These are phyloP conservation scores for Neckera pumila DNA, from an alignment of 225 moss, liverwort and hornwort species.

Conservation along the genomic window DNA sequence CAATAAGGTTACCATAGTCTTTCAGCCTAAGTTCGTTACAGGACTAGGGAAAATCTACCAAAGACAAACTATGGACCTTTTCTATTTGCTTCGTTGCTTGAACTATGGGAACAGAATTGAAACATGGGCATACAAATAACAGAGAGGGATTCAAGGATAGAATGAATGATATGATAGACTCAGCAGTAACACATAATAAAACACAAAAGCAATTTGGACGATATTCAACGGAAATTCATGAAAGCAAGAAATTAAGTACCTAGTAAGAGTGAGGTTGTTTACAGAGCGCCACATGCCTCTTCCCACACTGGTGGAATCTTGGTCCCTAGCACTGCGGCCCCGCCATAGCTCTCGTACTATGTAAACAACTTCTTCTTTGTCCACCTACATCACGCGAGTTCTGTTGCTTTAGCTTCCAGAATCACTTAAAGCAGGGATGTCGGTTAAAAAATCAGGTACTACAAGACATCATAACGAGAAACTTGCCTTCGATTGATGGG, in stretches of 20 bases:
- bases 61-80: background rate
- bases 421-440: background rate
- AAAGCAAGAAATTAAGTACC: conserved; percentile 28
- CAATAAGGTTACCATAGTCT: background rate
- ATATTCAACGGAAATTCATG: background rate
- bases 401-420: background rate
- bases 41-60: background rate
- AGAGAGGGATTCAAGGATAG: background rate
- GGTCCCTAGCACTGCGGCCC: conserved; percentile 88
- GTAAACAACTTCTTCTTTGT: conserved; percentile 90
- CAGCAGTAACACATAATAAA: background rate
- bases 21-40: background rate
- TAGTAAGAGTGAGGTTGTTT: conserved; percentile 85
- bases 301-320: conserved; percentile 67
- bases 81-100: background rate
- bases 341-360: conserved; percentile 95
- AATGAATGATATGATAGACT: background rate
- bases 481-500: background rate
- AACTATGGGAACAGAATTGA: background rate
- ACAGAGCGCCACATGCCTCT: conserved; percentile 99
- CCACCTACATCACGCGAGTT: conserved; percentile 38
- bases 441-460: background rate
- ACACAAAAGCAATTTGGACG: background rate
- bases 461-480: background rate
- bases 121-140: background rate